Evolutionary conservation across 495 filamentous ascomycete genomes (phyloP), one percentile per base, ranked within the genome.

Genomic region (Glonium stellatum): DNA sequence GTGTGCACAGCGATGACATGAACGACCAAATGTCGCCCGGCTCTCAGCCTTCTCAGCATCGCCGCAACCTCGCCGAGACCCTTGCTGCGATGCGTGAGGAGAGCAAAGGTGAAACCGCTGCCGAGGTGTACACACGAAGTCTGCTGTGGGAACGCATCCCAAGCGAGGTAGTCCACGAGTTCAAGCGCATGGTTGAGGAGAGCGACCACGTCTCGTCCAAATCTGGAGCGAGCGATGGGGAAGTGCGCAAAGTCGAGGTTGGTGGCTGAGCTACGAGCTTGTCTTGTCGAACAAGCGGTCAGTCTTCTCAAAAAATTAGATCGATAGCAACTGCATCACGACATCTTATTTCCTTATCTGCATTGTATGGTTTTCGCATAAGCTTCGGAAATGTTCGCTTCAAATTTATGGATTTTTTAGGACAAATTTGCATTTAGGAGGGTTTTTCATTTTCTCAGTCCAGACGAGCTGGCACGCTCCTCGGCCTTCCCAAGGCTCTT

Each of bases 91-190:
- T 95, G 85, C 83, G 90, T 61, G 79, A 75, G 70, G 76, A 77
- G 61, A 79, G 77, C 67, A 84, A 87, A 67, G 77, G 82, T 57
- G 67, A 68, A 3, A 80, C 79, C 54, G 89, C 83, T 37, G 86
- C 88, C 31, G 90, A 95, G 67, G 89, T 97, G 44, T 96, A 97
- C 75, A 93, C 90, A 27, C 80, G 92, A 31, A 93, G 89, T 52
- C 80, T 98, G 59, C 85, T 98, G 66, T 97, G 91, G 91, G 91
- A 96, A 67, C 86, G 87, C 70, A 88, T 98, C 61, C 90, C 95
- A 48, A 78, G 84, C 62, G 90, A 98, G 68, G 89, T 97, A 48
- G 92, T 98, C 54, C 83, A 85, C 59, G 88, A 92, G 73, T 98
- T 97, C 76, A 87, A 86, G 66, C 85, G 88, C 69, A 89, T 96